phyloP scores from a whole-genome alignment of 768 basidiomycete species.

The Hortiboletus campestris region DNA sequence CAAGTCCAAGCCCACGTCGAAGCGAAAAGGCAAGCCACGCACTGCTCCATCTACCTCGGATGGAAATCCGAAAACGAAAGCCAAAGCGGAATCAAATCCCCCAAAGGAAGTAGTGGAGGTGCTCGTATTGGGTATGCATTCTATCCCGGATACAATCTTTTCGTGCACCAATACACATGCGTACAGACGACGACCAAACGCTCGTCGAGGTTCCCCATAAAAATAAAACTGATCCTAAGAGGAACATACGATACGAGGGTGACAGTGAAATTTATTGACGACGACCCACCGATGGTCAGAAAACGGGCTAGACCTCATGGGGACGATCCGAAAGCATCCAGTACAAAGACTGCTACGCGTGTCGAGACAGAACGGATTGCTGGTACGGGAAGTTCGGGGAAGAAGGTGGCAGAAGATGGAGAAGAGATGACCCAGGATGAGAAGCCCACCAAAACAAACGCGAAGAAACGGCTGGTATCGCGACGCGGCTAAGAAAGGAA shows the following conservation, averaged over 20 bases:
- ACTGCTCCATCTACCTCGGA: background rate
- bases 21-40: constrained; percentile 7
- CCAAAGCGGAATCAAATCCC: constrained; percentile 5
- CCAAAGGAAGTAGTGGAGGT: constrained; percentile 5
- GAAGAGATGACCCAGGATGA: background rate
- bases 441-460: background rate
- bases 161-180: background rate
- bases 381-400: background rate
- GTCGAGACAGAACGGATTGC: background rate
- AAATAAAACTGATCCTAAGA: background rate
- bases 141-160: background rate
- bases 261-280: constrained; percentile 2
- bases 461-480: constrained; percentile 3
- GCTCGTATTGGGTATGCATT: constrained; percentile 13
- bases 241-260: background rate
- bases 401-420: background rate
- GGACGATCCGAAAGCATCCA: background rate
- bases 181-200: constrained; percentile 28
- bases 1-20: constrained; percentile 5
- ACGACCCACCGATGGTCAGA: background rate
- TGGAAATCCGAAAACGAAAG: constrained; percentile 1
- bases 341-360: background rate
- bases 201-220: constrained; percentile 25
- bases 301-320: background rate
- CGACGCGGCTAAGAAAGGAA: constrained; percentile 19